Percentiles rank a stretch among this genome's conserved stretches.
phyloP scores from a whole-genome alignment of 164 flowering plant genomes.

The Amborella trichopoda region DNA sequence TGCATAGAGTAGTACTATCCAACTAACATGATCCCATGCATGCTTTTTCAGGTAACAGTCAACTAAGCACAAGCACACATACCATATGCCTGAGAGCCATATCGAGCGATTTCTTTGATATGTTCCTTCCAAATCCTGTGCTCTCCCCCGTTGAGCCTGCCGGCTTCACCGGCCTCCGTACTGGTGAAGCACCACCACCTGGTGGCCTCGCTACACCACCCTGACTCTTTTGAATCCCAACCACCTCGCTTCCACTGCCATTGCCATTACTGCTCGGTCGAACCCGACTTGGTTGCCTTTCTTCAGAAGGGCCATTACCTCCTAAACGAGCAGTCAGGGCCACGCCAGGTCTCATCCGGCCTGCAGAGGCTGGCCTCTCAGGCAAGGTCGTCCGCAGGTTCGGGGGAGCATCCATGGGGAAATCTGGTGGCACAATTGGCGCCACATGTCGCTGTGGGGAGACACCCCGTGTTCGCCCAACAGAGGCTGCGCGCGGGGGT shows the following conservation, averaged over 20 bases:
- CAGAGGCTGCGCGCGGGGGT: conserved; percentile 36
- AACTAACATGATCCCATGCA: too few species aligned
- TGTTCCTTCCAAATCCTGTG: conserved; percentile 79
- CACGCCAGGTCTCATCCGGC: conserved; percentile 81
- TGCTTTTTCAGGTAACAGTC: too few species aligned
- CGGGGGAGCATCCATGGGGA: conserved; percentile 83
- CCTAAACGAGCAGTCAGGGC: too few species aligned
- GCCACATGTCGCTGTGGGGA: conserved; percentile 45
- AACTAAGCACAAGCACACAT: too few species aligned
- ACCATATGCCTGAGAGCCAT: conserved; percentile 97
- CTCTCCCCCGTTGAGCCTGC: conserved; percentile 31
- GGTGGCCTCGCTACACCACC: too few species aligned
- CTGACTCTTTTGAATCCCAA: conserved; percentile 42
- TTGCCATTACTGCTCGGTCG: too few species aligned
- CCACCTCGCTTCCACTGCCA: too few species aligned
- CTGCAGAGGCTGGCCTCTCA: conserved; percentile 82
- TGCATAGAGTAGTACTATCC: too few species aligned
- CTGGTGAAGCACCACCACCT: conserved; percentile 26
- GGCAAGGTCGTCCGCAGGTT: conserved; percentile 86
- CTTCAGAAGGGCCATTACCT: too few species aligned
- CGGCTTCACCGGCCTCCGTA: conserved; percentile 39
- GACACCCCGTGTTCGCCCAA: conserved; percentile 78
- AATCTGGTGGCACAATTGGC: conserved; percentile 72
- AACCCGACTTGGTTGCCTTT: too few species aligned
- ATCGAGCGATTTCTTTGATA: conserved; percentile 88